Evolutionary conservation across 225 moss, liverwort and hornwort genomes (phyloP), one percentile per base, ranked within the genome.

Genomic region (Sphagnum contortum): DNA sequence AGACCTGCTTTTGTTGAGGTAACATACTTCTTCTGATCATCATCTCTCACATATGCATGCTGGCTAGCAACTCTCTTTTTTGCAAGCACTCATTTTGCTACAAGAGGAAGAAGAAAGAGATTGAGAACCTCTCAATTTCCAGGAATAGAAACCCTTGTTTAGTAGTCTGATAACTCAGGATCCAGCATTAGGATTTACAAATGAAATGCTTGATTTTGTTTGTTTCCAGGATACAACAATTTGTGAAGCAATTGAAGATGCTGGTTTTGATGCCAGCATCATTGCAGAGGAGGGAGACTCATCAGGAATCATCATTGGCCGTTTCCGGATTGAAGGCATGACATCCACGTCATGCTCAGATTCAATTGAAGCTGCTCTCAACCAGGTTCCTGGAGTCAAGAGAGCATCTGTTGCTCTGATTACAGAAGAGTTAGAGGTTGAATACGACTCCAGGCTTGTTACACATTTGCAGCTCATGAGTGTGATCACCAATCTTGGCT

Each of bases 241-340:
- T 49, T 89, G 84, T 47, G 93, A 98, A 73, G 93, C 96, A 2
- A 93, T 98, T 53, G 87, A 93, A 65, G 96, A 98, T 75, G 93
- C 93, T 5, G 96, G 96, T 64, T 98, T 93, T 54, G 79, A 78
- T 67, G 93, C 96, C 0, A 75, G 72, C 9, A 74, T 65, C 14
- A 69, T 93, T 3, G 55, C 70, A 13, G 81, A 91, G 46, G 75
- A 74, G 3, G 52, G 58, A 11, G 70, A 64, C 65, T 68, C 64
- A 48, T 68, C 72, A 46, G 81, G 73, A 59, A 76, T 60, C 44
- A 82, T 73, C 4, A 79, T 87, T 50, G 85, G 83, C 67, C 88
- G 87, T 44, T 82, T 98, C 64, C 90, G 91, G 8, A 87, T 93
- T 70, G 89, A 77, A 72, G 98, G 91, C 68, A 98, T 98, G 91